Evolutionary conservation across 2,329 filamentous ascomycete genomes (phyloP), one percentile per base, ranked within the genome.

Genomic region (Alternaria metachromatica): DNA sequence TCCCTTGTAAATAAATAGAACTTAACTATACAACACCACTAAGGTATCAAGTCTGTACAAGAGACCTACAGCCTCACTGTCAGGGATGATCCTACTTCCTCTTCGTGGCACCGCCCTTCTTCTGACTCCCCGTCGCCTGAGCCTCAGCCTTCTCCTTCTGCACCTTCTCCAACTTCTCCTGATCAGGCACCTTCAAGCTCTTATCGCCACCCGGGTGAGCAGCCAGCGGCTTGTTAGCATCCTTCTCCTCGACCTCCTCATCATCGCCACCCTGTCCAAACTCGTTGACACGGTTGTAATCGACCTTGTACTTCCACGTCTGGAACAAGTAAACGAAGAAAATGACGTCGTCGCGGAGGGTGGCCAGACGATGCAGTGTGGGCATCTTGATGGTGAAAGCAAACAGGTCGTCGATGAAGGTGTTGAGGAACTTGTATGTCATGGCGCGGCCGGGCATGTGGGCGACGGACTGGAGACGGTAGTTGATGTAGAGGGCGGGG

Each of bases 331-430:
- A 99, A 63, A 99, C 87, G 79, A 99, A 99, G 86, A 99, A 99
- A 78, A 99, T 98, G 69, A 99, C 86, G 76, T 99, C 96, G 79
- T 99, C 96, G 64, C 96, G 87, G 67, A 99, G 87, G 0, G 96
- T 98, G 1, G 96, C 94, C 55, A 99, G 85, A 15, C 96, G 89
- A 81, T 99, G 96, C 55, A 99, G 86, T 66, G 94, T 89, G 1
- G 96, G 96, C 96, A 99, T 99, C 84, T 98, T 98, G 84, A 99
- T 97, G 43, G 96, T 99, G 76, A 98, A 99, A 3, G 96, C 96
- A 77, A 99, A 99, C 30, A 99, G 85, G 78, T 99, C 96, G 81
- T 99, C 96, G 79, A 99, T 98, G 80, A 99, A 99, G 6, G 96
- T 98, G 84, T 98, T 97, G 69, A 98, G 84, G 82, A 97, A 97